These are phyloP conservation scores for Fusarium sacchari DNA, from an alignment of 2,329 filamentous ascomycete genomes.

Conservation along the genomic window DNA sequence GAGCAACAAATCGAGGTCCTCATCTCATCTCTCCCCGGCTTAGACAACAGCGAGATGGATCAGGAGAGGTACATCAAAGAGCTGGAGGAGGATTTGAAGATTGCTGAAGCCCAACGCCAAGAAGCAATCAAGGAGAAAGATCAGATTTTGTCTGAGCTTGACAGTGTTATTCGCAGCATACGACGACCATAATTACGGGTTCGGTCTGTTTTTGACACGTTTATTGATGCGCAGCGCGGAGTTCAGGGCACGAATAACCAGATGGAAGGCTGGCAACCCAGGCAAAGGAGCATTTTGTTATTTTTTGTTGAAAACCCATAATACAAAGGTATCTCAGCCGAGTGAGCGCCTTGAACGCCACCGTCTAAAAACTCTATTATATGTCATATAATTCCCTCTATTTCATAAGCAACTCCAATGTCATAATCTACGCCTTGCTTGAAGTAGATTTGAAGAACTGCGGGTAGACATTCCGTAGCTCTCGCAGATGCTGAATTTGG, in stretches of 20 bases:
- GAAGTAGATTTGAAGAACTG: slow-evolving; percentile 78
- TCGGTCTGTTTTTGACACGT: neutral
- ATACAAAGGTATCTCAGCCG: slow-evolving; percentile 24
- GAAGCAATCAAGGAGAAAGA: slow-evolving; percentile 73
- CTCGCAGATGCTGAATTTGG: slow-evolving; percentile 79
- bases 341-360: slow-evolving; percentile 29
- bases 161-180: slow-evolving; percentile 69
- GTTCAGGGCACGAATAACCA: slow-evolving; percentile 20
- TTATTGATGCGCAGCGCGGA: slow-evolving; percentile 32
- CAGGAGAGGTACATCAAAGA: slow-evolving; percentile 75
- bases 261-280: neutral
- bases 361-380: slow-evolving; percentile 12
- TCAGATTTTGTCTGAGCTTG: slow-evolving; percentile 67
- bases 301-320: slow-evolving; percentile 2
- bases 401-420: neutral
- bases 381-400: neutral
- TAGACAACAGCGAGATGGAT: slow-evolving; percentile 81
- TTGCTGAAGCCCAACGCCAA: slow-evolving; percentile 69
- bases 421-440: neutral
- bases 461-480: slow-evolving; percentile 81
- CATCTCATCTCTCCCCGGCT: slow-evolving; percentile 78
- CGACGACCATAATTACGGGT: slow-evolving; percentile 60
- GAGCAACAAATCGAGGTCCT: slow-evolving; percentile 85
- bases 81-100: slow-evolving; percentile 71
- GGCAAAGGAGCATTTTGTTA: neutral